These are phyloP conservation scores for Thyridium curvatum DNA, from an alignment of 2,329 filamentous ascomycete species.

Conservation along the genomic window DNA sequence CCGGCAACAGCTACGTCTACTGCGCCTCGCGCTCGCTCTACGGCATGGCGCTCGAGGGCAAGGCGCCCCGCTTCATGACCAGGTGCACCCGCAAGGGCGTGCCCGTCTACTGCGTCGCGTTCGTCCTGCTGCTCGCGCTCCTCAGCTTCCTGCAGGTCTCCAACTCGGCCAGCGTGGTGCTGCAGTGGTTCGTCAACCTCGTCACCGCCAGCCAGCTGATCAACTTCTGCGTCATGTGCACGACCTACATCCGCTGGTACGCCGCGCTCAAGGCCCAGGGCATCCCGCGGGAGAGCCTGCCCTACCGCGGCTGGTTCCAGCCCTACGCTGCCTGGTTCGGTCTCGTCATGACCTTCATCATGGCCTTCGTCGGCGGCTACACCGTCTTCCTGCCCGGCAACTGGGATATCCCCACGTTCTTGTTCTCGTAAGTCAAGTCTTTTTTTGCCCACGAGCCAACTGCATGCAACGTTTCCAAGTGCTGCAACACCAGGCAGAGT, in stretches of 20 bases:
- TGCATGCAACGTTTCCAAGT: too few relatives aligned
- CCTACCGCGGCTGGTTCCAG: constrained; percentile 42
- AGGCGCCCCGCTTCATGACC: constrained; percentile 35
- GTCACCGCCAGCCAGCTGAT: constrained; percentile 31
- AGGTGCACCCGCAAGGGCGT: too few relatives aligned
- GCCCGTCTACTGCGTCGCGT: constrained; percentile 16
- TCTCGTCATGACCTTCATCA: constrained; percentile 37
- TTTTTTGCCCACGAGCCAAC: too few relatives aligned
- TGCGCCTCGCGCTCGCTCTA: constrained; percentile 44
- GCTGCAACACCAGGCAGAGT: too few relatives aligned
- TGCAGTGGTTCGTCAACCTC: constrained; percentile 29
- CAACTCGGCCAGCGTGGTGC: constrained; percentile 26
- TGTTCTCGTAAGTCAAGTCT: constrained; percentile 17
- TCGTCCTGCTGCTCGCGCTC: constrained; percentile 24
- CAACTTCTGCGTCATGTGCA: constrained; percentile 37
- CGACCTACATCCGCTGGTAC: constrained; percentile 41
- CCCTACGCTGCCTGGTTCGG: constrained; percentile 46
- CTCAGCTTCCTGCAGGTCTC: constrained; percentile 31
- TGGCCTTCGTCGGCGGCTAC: constrained; percentile 52
- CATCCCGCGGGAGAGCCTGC: constrained; percentile 29
- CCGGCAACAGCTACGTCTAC: constrained; percentile 45
- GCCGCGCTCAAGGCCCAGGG: constrained; percentile 47
- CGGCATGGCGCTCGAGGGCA: constrained; percentile 41
- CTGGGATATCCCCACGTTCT: constrained; percentile 21
- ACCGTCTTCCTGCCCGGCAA: constrained; percentile 32